phyloP scores from a whole-genome alignment of 2,329 filamentous ascomycete species.

The Aspergillus piperis region DNA sequence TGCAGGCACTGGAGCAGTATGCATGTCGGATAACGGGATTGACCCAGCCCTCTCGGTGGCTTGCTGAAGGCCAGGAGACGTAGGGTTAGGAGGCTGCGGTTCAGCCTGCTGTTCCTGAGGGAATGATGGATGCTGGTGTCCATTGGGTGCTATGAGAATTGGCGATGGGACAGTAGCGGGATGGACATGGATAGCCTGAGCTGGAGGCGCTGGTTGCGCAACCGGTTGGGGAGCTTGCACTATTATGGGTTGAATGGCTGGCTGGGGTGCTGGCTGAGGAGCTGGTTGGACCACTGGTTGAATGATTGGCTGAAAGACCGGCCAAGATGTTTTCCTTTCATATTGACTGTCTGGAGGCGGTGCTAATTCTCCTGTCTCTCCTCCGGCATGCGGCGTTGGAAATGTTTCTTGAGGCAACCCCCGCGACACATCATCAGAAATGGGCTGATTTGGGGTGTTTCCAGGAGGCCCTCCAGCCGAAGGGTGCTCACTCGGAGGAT shows the following conservation, averaged over 20 bases:
- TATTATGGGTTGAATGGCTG: constrained; percentile 2
- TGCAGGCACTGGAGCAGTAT: constrained; percentile 40
- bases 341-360: constrained; percentile 1
- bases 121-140: constrained; percentile 56
- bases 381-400: background rate
- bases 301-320: constrained; percentile 14
- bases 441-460: background rate
- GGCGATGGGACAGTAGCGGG: constrained; percentile 46
- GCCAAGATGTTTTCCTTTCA: constrained; percentile 12
- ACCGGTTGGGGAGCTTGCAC: constrained; percentile 6
- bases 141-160: constrained; percentile 55
- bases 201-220: constrained; percentile 13
- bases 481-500: background rate
- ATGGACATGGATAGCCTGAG: constrained; percentile 15
- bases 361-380: background rate
- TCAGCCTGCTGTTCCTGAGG: constrained; percentile 52
- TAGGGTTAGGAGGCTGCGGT: constrained; percentile 58
- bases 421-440: background rate
- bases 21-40: constrained; percentile 62
- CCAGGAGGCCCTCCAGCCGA: background rate
- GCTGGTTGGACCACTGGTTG: constrained; percentile 4
- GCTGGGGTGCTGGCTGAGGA: constrained; percentile 10
- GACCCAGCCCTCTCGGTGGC: constrained; percentile 65
- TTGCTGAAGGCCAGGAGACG: constrained; percentile 63
- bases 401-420: background rate